Conservation (phyloP, 345 rosid species). For the Heritiera fomes region DNA sequence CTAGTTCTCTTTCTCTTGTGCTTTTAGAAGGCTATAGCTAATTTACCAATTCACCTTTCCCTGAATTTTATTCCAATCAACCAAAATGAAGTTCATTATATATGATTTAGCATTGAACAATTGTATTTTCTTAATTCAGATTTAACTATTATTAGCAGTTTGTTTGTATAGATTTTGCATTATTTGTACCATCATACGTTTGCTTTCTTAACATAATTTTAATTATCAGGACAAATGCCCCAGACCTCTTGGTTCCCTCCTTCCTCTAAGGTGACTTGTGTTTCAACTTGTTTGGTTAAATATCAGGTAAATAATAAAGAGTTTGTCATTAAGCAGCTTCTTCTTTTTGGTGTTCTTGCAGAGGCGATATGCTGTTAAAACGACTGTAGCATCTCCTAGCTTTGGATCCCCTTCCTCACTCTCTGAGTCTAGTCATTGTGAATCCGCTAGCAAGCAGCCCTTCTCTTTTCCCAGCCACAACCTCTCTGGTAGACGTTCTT, state of each 20-base stretch:
- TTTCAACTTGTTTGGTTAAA: conserved; percentile 1
- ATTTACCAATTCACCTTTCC: not conserved
- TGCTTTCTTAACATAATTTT: conserved; percentile 18
- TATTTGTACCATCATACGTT: conserved; percentile 1
- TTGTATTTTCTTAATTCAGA: not conserved
- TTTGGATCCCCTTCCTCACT: conserved; percentile 58
- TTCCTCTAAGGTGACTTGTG: conserved; percentile 51
- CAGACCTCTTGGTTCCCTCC: conserved; percentile 47
- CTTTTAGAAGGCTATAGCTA: conserved; percentile 11
- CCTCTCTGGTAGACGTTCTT: conserved; percentile 44
- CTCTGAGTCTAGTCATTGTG: conserved; percentile 50
- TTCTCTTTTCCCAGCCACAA: conserved; percentile 37
- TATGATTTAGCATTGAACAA: not conserved
- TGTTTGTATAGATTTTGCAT: not conserved
- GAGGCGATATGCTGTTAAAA: conserved; percentile 45
- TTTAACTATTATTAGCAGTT: not conserved
- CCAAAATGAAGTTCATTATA: not conserved
- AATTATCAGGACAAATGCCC: conserved; percentile 47
- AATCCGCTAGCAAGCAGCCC: conserved; percentile 52
- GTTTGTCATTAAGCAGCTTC: conserved; percentile 21
- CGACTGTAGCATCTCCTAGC: conserved; percentile 50
- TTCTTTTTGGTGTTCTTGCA: conserved; percentile 28
- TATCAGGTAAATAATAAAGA: conserved; percentile 8
- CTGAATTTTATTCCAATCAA: not conserved
- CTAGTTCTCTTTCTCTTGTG: not conserved